Conservation (phyloP, 2,329 filamentous ascomycete genomes). For the Teratosphaeria destructans region DNA sequence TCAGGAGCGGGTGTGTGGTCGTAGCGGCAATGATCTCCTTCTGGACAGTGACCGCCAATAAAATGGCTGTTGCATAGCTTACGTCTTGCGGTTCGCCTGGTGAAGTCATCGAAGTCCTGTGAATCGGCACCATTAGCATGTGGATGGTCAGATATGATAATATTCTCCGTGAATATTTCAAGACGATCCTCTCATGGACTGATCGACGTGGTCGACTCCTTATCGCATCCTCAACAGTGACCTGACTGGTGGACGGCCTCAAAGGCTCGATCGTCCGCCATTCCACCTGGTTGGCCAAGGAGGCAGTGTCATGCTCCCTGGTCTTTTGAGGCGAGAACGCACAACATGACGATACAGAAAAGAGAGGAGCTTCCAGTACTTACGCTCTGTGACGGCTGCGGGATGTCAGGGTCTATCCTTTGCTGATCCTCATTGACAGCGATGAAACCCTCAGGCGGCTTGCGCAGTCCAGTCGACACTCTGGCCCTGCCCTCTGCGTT, state of each 20-base stretch:
- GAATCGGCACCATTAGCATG: neutral
- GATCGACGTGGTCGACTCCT: neutral
- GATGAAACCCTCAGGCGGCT: constrained; percentile 24
- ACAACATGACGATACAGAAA: neutral
- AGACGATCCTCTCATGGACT: neutral
- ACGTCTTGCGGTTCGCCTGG: constrained; percentile 25
- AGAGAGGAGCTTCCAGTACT: neutral
- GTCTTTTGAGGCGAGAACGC: neutral
- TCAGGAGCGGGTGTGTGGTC: constrained; percentile 37
- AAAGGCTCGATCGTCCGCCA: neutral
- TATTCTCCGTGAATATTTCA: neutral
- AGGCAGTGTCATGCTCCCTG: neutral
- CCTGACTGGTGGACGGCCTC: neutral
- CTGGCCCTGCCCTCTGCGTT: constrained; percentile 1
- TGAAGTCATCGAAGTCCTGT: constrained; percentile 32
- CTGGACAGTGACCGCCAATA: constrained; percentile 22
- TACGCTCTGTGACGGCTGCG: constrained; percentile 17
- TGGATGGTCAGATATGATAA: neutral
- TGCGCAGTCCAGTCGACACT: constrained; percentile 1
- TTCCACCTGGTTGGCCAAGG: too few species aligned
- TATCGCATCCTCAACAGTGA: neutral
- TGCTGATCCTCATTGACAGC: constrained; percentile 38
- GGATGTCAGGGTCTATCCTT: constrained; percentile 37
- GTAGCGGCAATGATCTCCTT: constrained; percentile 31
- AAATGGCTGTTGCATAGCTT: constrained; percentile 44